Base-by-base conservation (phyloP, 1,284 basidiomycete species). In the Fomitopsis palustris region DNA sequence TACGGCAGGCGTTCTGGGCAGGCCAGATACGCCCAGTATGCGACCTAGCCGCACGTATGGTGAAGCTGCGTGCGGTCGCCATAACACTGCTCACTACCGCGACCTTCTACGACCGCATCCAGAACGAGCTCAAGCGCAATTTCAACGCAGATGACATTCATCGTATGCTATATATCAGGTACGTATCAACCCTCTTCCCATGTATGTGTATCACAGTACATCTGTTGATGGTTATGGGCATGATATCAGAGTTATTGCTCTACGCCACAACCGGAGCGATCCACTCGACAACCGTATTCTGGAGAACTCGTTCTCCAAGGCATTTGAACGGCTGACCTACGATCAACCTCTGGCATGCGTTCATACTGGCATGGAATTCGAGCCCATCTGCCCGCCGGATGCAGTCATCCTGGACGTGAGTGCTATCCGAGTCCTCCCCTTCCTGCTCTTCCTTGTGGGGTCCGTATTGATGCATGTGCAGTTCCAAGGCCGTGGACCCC, bases 11-110 rank as follows among this genome's bases (percentile, higher is more conserved):
- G 27, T 27, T 29, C 45, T 49, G 35, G 19, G n/a, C 31, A 69
- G 69, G 69, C 6, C 69, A 70, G 31, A 55, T 57, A 2, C 62
- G 69, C 17, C 66, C 69, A 5, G 52, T 69, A 9, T 60, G 62
- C 54, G 55, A 57, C 21, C 59, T 70, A 1, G 45, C 55, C 4
- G 64, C 65, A 2, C 61, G 62, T 3, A 31, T 67, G 12, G 64
- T 65, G n/a, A 61, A 64, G 58, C 49, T 65, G 8, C 60, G 61
- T 0, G 56, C 59, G 2, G 54, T 65, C 12, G n/a, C 49, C 17
- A 61, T 68, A 23, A 70, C 69, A 1, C 39, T 70, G 16, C 57
- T 70, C 35, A 58, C 59, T 4, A 42, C 62, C 4, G 45, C 54
- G 16, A 27, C 23, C 1, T 53, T 59, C 51, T 61, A 53, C 33